Evolutionary conservation across 164 flowering plant genomes (phyloP).

Genomic region (Vitis amurensis): DNA sequence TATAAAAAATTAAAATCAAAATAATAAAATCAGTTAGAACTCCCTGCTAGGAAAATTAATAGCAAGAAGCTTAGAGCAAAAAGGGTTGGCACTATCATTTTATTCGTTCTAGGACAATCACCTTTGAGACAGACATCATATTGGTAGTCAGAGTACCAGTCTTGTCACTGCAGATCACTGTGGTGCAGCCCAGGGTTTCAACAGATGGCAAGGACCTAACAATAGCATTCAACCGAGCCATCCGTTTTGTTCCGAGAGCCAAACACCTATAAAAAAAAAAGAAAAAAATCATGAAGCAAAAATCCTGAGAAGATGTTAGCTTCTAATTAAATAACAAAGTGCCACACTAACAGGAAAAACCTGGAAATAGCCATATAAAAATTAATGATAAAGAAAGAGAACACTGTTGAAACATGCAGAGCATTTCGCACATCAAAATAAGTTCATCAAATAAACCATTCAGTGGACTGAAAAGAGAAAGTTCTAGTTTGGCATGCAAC

Average conservation of each 20-base stretch:
- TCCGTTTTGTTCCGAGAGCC: conserved; percentile 97
- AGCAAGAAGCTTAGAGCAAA: not conserved
- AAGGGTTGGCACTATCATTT: not conserved
- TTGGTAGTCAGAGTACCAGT: conserved; percentile 98
- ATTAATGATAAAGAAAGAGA: no score
- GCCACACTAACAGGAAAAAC: not conserved
- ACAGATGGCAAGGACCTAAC: conserved; percentile 98
- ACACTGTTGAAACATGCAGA: not conserved
- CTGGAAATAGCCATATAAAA: not conserved
- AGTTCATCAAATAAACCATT: not conserved
- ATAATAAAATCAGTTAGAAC: no score
- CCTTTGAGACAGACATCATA: conserved; percentile 99
- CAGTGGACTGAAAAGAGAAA: not conserved
- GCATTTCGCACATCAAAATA: not conserved
- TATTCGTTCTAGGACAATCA: conserved; percentile 22
- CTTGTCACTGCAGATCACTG: conserved; percentile 99
- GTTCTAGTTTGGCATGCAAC: not conserved
- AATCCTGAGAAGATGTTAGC: not conserved
- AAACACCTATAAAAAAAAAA: conserved; percentile 58
- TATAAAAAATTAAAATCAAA: no score
- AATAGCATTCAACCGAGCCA: conserved; percentile 97
- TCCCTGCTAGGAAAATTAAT: no score
- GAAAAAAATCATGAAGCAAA: not conserved
- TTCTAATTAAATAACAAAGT: not conserved
- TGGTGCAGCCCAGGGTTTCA: conserved; percentile 96